These are phyloP conservation scores for Geoglossum glabrum DNA, from an alignment of 495 filamentous ascomycete genomes.

Conservation along the genomic window DNA sequence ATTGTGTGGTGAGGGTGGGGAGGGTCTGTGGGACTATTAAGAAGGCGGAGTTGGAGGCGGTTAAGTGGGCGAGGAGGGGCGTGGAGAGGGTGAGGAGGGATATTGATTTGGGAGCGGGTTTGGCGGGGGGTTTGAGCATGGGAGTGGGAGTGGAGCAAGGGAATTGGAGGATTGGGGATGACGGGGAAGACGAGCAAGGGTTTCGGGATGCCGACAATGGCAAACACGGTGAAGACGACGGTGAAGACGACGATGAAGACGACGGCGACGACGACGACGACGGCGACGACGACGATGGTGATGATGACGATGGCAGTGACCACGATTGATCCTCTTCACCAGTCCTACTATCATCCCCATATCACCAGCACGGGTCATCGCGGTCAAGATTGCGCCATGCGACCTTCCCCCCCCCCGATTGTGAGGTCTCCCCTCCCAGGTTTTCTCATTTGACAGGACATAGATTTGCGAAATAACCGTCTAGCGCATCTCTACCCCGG, in stretches of 20 bases:
- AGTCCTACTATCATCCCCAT: neutral
- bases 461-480: neutral
- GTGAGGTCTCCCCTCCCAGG: neutral
- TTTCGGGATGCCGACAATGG: slow-evolving; percentile 31
- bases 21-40: slow-evolving; percentile 84
- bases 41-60: slow-evolving; percentile 77
- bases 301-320: neutral
- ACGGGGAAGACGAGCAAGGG: slow-evolving; percentile 29
- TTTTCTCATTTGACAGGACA: neutral
- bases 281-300: neutral
- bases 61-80: slow-evolving; percentile 49
- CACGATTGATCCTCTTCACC: neutral
- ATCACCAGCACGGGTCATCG: neutral
- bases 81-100: slow-evolving; percentile 40
- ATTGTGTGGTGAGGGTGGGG: slow-evolving; percentile 69
- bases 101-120: slow-evolving; percentile 24
- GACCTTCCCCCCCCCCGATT: no score
- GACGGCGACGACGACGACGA: slow-evolving; percentile 1
- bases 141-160: slow-evolving; percentile 29
- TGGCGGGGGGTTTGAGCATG: slow-evolving; percentile 16
- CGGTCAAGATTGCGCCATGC: no score
- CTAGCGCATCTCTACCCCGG: neutral
- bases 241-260: slow-evolving; percentile 26
- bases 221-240: slow-evolving; percentile 16
- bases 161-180: slow-evolving; percentile 10